Evolutionary conservation across 306 rosid species (phyloP).

Genomic region (Glycine soja): DNA sequence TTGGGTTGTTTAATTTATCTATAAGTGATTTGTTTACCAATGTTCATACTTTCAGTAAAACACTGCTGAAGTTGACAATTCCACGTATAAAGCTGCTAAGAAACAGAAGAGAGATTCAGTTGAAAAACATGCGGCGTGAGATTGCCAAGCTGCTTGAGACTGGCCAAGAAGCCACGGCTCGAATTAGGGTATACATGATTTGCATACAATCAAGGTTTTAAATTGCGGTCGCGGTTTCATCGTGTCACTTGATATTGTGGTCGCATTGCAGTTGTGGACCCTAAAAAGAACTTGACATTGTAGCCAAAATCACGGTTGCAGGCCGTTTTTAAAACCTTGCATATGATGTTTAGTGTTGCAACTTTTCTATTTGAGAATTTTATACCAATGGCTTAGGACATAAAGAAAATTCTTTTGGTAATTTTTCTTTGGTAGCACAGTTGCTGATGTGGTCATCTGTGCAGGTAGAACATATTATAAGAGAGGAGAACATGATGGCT

Average conservation of each 20-base stretch:
- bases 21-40: slow-evolving; percentile 17
- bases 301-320: too few species aligned
- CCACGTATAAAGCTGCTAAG: slow-evolving; percentile 93
- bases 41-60: slow-evolving; percentile 68
- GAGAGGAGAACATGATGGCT: slow-evolving; percentile 98
- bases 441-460: slow-evolving; percentile 32
- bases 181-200: slow-evolving; percentile 70
- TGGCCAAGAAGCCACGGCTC: slow-evolving; percentile 99
- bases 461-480: slow-evolving; percentile 93
- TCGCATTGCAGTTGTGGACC: too few species aligned
- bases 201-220: neutral
- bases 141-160: slow-evolving; percentile 98
- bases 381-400: neutral
- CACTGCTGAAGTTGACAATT: slow-evolving; percentile 84
- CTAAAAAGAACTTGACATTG: too few species aligned
- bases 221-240: too few species aligned
- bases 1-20: slow-evolving; percentile 4
- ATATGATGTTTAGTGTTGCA: neutral
- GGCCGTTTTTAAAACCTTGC: neutral
- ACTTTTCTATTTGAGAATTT: slow-evolving; percentile 16
- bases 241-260: too few species aligned
- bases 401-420: neutral
- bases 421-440: neutral
- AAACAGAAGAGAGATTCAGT: slow-evolving; percentile 87
- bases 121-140: slow-evolving; percentile 93